Evolutionary conservation across 495 filamentous ascomycete genomes (phyloP).

Genomic region (Penicillium pancosmium): DNA sequence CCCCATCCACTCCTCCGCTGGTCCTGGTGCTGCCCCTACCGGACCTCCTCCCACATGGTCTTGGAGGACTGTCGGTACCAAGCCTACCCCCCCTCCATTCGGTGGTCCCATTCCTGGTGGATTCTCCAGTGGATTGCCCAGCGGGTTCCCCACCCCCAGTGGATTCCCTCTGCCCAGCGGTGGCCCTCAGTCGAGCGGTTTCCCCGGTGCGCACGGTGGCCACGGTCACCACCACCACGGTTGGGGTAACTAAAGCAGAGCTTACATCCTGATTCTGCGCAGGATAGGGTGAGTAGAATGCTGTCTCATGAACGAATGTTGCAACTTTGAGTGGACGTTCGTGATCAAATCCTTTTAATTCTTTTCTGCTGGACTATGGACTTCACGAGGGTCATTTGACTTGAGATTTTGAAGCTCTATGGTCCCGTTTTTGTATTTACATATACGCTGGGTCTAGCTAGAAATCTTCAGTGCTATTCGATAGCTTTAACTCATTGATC

Average conservation of each 20-base stretch:
- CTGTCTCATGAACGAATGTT: too few species aligned
- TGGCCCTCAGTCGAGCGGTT: not conserved
- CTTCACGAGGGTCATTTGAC: not conserved
- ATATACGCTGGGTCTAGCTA: not conserved
- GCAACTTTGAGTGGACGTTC: not conserved
- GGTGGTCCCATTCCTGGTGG: not conserved
- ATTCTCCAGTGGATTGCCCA: not conserved
- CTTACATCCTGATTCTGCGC: not conserved
- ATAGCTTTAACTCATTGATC: not conserved
- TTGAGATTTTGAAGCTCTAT: not conserved
- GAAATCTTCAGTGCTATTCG: not conserved
- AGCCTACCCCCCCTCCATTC: constrained; percentile 11
- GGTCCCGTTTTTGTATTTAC: not conserved
- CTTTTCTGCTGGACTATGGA: not conserved
- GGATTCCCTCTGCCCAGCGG: constrained; percentile 2
- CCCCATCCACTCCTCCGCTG: constrained; percentile 16
- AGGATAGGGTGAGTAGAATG: too few species aligned
- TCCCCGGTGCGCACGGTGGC: not conserved
- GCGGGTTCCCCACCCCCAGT: not conserved
- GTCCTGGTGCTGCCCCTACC: constrained; percentile 16
- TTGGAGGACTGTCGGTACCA: constrained; percentile 23
- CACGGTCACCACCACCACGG: constrained; percentile 4
- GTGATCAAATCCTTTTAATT: not conserved
- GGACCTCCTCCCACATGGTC: constrained; percentile 7
- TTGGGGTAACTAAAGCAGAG: not conserved